phyloP scores from a whole-genome alignment of 805 yeast genomes.

The Candida methanosorbosa region DNA sequence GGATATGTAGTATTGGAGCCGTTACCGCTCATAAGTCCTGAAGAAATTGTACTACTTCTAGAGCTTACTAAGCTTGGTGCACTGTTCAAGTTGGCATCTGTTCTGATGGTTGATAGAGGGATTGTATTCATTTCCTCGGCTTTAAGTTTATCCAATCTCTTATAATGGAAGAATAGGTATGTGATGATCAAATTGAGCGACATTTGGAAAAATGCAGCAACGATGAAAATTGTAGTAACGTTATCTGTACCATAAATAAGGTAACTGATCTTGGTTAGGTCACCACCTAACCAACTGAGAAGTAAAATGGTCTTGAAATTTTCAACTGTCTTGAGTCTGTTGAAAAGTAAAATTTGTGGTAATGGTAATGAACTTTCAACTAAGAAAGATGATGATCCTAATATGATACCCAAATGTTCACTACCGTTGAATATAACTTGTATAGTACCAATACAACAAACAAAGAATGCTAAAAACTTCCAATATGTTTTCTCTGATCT shows the following conservation, averaged over 20 bases:
- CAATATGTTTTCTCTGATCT: slow-evolving; percentile 46
- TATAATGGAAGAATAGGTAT: slow-evolving; percentile 62
- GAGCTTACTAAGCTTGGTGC: slow-evolving; percentile 2
- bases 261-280: slow-evolving; percentile 66
- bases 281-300: slow-evolving; percentile 87
- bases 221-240: slow-evolving; percentile 53
- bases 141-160: slow-evolving; percentile 15
- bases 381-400: slow-evolving; percentile 36
- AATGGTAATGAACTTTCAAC: slow-evolving; percentile 68
- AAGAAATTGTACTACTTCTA: slow-evolving; percentile 3
- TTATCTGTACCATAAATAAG: slow-evolving; percentile 68
- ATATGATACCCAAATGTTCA: slow-evolving; percentile 19
- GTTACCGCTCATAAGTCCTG: too few species aligned
- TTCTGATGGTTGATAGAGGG: neutral
- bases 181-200: slow-evolving; percentile 63
- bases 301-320: slow-evolving; percentile 73
- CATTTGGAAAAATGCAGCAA: slow-evolving; percentile 76
- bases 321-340: slow-evolving; percentile 57
- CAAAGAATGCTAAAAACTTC: slow-evolving; percentile 47
- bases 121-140: neutral
- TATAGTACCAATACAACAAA: slow-evolving; percentile 6
- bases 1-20: too few species aligned
- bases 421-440: slow-evolving; percentile 12
- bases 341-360: slow-evolving; percentile 67
- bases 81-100: neutral